A percentile compares a stretch with the other conserved stretches of the same genome.
Conservation (phyloP, 2,329 filamentous ascomycete genomes). For the Exserohilum rostratum region DNA sequence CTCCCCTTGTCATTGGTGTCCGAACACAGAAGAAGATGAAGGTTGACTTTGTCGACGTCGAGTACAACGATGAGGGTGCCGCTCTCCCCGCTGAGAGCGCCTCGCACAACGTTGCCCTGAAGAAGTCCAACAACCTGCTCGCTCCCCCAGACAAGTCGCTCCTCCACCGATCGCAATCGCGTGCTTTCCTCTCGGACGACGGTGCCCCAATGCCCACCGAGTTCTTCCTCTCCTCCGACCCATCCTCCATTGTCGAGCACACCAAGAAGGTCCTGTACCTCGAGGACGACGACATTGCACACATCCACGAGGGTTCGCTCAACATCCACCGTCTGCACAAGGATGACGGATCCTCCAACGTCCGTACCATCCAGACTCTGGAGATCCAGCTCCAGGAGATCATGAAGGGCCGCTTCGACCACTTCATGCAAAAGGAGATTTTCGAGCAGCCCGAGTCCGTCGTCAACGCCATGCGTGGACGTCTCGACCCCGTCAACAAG, state of each 20-base stretch:
- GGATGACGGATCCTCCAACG: slow-evolving; percentile 94
- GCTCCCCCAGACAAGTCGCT: slow-evolving; percentile 96
- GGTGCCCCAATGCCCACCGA: slow-evolving; percentile 97
- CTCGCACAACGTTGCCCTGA: slow-evolving; percentile 94
- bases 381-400: slow-evolving; percentile 99
- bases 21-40: slow-evolving; percentile 99
- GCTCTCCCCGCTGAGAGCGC: slow-evolving; percentile 88
- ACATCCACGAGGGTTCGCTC: slow-evolving; percentile 97
- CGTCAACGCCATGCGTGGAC: slow-evolving; percentile 99
- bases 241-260: slow-evolving; percentile 97
- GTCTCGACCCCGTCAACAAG: slow-evolving; percentile 91
- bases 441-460: slow-evolving; percentile 99
- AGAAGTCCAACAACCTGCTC: slow-evolving; percentile 73
- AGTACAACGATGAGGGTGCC: slow-evolving; percentile 83
- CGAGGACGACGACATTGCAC: slow-evolving; percentile 98
- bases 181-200: slow-evolving; percentile 98
- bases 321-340: slow-evolving; percentile 99
- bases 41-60: slow-evolving; percentile 99
- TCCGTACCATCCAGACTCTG: slow-evolving; percentile 96
- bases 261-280: slow-evolving; percentile 99
- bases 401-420: slow-evolving; percentile 99
- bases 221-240: slow-evolving; percentile 99
- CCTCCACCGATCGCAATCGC: slow-evolving; percentile 96
- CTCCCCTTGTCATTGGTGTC: slow-evolving; percentile 94
- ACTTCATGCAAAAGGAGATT: slow-evolving; percentile 99